These are phyloP conservation scores for Beauveria sp. DNA, from an alignment of 2,329 filamentous ascomycete species.

Conservation along the genomic window DNA sequence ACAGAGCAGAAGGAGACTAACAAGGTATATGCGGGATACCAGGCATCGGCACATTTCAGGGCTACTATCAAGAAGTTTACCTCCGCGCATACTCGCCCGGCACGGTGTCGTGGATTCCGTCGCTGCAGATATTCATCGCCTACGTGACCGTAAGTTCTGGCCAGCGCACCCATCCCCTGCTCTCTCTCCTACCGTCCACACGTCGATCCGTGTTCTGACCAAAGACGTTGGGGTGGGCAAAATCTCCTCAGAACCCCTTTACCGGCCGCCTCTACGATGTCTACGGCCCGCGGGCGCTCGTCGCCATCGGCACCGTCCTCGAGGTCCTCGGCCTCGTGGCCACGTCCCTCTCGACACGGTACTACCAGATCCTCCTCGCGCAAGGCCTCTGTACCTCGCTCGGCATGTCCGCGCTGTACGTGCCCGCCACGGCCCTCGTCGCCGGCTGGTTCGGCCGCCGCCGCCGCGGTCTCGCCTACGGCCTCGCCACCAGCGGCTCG, in stretches of 20 bases:
- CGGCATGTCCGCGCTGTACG: conserved; percentile 12
- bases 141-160: conserved; percentile 19
- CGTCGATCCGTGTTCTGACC: too few species aligned
- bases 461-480: conserved; percentile 19
- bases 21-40: neutral
- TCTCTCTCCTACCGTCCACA: neutral
- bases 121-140: conserved; percentile 31
- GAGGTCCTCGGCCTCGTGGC: conserved; percentile 8
- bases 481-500: conserved; percentile 21
- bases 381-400: conserved; percentile 11
- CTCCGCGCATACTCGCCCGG: conserved; percentile 37
- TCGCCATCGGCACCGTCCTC: conserved; percentile 8
- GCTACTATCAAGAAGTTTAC: conserved; percentile 39
- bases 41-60: conserved; percentile 42
- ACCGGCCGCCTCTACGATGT: conserved; percentile 34
- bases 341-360: conserved; percentile 3
- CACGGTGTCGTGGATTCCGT: conserved; percentile 45
- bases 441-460: conserved; percentile 18
- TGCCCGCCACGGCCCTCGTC: conserved; percentile 10
- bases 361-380: conserved; percentile 11
- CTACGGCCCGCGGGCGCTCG: conserved; percentile 22
- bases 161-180: too few species aligned
- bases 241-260: conserved; percentile 19
- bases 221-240: too few species aligned
- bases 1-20: too few species aligned